Evolutionary conservation across 306 rosid genomes (phyloP).

Genomic region (Acmispon strigosus): DNA sequence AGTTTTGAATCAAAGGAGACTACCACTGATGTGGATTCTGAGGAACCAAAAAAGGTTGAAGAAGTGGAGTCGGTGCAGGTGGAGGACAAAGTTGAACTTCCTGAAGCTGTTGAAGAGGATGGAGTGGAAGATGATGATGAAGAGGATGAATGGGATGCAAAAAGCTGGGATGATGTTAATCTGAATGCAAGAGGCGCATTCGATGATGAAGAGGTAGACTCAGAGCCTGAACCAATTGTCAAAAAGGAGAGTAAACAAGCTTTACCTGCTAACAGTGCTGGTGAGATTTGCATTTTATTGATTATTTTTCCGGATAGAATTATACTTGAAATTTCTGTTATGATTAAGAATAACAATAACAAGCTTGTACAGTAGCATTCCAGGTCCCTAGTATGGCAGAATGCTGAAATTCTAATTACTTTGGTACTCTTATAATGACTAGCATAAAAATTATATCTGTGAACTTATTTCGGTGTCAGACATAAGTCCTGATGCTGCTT

Average conservation of each 20-base stretch:
- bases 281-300: slow-evolving; percentile 29
- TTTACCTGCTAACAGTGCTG: slow-evolving; percentile 27
- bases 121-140: slow-evolving; percentile 59
- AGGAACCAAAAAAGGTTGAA: slow-evolving; percentile 60
- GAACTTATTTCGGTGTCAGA: not conserved
- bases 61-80: slow-evolving; percentile 36
- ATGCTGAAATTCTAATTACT: not conserved
- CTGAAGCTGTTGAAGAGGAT: slow-evolving; percentile 53
- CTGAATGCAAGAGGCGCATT: slow-evolving; percentile 57
- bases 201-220: slow-evolving; percentile 87
- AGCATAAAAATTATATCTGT: not conserved
- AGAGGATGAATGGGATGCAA: slow-evolving; percentile 94
- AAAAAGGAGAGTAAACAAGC: slow-evolving; percentile 46
- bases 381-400: not conserved
- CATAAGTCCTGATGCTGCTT: not conserved
- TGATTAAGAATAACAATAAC: slow-evolving; percentile 4
- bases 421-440: not conserved
- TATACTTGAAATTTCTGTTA: not conserved
- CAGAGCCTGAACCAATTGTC: slow-evolving; percentile 43
- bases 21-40: slow-evolving; percentile 24
- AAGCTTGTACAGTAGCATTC: not conserved
- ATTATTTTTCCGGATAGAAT: not conserved
- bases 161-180: slow-evolving; percentile 93
- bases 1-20: slow-evolving; percentile 47
- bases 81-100: slow-evolving; percentile 50